Conservation (phyloP, 495 filamentous ascomycete species). For the Neurospora intermedia region DNA sequence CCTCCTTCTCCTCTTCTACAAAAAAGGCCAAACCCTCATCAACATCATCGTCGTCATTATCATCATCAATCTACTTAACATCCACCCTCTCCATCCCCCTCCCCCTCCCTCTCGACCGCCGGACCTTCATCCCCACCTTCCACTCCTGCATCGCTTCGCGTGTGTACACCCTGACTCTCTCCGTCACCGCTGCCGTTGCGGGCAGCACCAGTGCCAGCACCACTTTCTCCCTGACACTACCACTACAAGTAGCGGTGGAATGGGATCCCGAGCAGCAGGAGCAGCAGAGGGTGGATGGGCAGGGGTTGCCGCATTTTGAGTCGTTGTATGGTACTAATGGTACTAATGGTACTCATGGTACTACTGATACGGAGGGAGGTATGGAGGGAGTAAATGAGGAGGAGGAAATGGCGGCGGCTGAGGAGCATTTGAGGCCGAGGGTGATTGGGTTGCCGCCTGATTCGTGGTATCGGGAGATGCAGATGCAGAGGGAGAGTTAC, state of each 20-base stretch:
- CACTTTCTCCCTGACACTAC: conserved; percentile 56
- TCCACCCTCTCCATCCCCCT: conserved; percentile 64
- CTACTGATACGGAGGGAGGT: not conserved
- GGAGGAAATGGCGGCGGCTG: conserved; percentile 26
- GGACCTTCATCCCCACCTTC: conserved; percentile 77
- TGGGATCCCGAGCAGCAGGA: conserved; percentile 5
- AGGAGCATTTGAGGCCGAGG: conserved; percentile 39
- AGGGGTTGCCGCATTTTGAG: conserved; percentile 28
- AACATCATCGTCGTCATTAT: conserved; percentile 18
- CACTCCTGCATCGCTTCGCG: conserved; percentile 76
- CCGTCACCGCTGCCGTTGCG: conserved; percentile 42
- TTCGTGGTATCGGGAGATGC: conserved; percentile 4
- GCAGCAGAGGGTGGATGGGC: conserved; percentile 1
- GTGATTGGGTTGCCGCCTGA: conserved; percentile 25
- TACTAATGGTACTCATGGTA: not conserved
- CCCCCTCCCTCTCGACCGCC: conserved; percentile 52
- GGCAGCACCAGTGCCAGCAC: conserved; percentile 26
- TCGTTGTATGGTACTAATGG: not conserved
- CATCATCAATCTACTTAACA: conserved; percentile 42
- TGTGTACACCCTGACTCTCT: conserved; percentile 64
- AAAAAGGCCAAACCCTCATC: not conserved
- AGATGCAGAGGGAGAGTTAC: not conserved
- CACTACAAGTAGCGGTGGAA: conserved; percentile 61
- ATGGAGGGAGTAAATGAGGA: not conserved
- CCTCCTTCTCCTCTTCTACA: not conserved